Evolutionary conservation across 2,329 filamentous ascomycete genomes (phyloP), one percentile per base, ranked within the genome.

Genomic region (Trichoderma sp.): DNA sequence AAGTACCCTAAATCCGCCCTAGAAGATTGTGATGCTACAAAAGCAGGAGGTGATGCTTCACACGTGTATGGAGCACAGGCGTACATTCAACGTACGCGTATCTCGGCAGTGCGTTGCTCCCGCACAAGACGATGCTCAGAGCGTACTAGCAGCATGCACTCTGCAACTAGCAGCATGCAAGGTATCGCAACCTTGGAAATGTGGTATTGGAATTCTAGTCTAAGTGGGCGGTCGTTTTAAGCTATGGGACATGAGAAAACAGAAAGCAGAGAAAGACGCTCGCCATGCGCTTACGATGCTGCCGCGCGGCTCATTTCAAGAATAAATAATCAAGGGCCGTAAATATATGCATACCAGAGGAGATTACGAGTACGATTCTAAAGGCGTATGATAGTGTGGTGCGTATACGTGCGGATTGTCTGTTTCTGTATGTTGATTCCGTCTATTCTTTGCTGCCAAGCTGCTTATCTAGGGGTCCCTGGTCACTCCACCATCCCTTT

Each of bases 71-170:
- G 18, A 47, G 43, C 43, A 47, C 43, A 47, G 43, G 36, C 36
- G 36, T 39, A 39, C 15, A 12, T n/a, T 39, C 11, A n/a, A 26
- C 43, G 43, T 63, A 71, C 60, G 58, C 58, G 65, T 60, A 69
- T 69, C 56, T 69, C 30, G 65, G 36, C 65, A 69, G 36, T 69
- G 26, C 36, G 32, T 15, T n/a, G 47, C n/a, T 68, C 24, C 65
- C 53, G 65, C 34, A 21, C 15, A 64, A 66, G 30, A 14, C 21
- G 47, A 66, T 34, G 47, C 30, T 66, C n/a, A 66, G 30, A 24
- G 43, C 3, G 28, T 57, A 64, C 39, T 51, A 47, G 34, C 24
- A 28, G 36, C 39, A 65, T 53, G 26, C 32, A 32, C 24, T 58
- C n/a, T 15, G 15, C 36, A 36, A 64, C 18, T 34, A 47, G 36